Percentiles rank a stretch among this genome's conserved stretches.
Conservation (phyloP, 2,329 filamentous ascomycete genomes). For the Cordyceps cateniannulata region DNA sequence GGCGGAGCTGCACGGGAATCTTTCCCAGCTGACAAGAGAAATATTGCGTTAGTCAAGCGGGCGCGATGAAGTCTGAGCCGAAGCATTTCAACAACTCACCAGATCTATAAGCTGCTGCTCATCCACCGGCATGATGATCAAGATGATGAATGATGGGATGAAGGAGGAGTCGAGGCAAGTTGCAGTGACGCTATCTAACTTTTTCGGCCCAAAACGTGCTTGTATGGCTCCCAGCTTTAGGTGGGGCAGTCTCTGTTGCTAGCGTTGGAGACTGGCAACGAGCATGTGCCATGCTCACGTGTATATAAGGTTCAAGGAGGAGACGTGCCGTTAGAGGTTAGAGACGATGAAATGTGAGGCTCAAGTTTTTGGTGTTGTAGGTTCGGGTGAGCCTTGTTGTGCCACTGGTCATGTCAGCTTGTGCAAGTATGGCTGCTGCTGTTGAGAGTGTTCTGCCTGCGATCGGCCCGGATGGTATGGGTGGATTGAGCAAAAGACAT, state of each 20-base stretch:
- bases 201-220: conserved; percentile 4
- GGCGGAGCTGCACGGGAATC: conserved; percentile 57
- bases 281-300: conserved; percentile 10
- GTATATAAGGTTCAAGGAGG: neutral
- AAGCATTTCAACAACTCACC: conserved; percentile 42
- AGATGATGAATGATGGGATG: conserved; percentile 14
- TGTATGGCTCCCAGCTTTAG: conserved; percentile 3
- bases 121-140: conserved; percentile 63
- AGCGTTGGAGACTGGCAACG: neutral
- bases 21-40: conserved; percentile 39
- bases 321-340: neutral
- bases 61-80: neutral
- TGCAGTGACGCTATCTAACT: conserved; percentile 11
- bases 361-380: neutral
- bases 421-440: too few species aligned
- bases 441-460: too few species aligned
- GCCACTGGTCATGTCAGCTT: too few species aligned
- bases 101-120: conserved; percentile 73
- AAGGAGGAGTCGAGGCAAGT: conserved; percentile 3
- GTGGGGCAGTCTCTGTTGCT: neutral
- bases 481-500: too few species aligned
- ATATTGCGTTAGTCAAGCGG: neutral
- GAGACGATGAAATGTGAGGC: neutral
- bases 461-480: too few species aligned
- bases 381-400: too few species aligned